Percentiles rank a stretch among this genome's conserved stretches.
Evolutionary conservation across 345 rosid genomes (phyloP).

Genomic region (Aquilaria sinensis): DNA sequence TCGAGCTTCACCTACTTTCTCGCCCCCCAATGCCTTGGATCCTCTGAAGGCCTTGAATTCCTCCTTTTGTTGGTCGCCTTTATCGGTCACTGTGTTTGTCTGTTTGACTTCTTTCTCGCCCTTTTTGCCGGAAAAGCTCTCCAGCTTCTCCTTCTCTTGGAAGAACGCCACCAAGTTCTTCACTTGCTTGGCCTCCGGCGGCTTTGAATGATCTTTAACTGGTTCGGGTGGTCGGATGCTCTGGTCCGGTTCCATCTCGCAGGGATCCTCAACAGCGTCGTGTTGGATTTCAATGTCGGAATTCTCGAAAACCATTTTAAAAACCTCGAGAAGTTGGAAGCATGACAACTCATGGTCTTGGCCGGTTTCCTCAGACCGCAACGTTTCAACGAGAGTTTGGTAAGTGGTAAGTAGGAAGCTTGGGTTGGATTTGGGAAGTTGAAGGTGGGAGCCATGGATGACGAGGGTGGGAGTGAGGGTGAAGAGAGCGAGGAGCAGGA

Average conservation of each 20-base stretch:
- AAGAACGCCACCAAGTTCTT: conserved; percentile 30
- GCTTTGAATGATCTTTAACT: no score
- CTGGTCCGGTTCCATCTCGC: conserved; percentile 20
- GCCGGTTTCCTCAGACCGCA: conserved; percentile 31
- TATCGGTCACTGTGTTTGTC: conserved; percentile 34
- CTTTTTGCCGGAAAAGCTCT: conserved; percentile 19
- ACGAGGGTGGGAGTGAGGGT: conserved; percentile 34
- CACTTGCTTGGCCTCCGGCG: background rate
- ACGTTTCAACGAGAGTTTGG: conserved; percentile 32
- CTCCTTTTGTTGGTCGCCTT: conserved; percentile 28
- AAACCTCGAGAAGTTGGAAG: conserved; percentile 51
- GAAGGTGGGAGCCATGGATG: conserved; percentile 9
- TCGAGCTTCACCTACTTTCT: conserved; percentile 15
- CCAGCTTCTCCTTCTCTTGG: conserved; percentile 29
- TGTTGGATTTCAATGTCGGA: conserved; percentile 26
- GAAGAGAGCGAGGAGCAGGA: conserved; percentile 55
- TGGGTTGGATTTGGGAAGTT: conserved; percentile 29
- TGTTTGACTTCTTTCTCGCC: conserved; percentile 44
- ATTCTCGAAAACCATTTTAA: conserved; percentile 54
- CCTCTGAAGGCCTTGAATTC: conserved; percentile 27
- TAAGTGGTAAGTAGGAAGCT: conserved; percentile 32
- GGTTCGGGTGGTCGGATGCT: no score
- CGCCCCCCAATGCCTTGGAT: conserved; percentile 36
- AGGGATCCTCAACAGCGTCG: conserved; percentile 14
- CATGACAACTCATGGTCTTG: conserved; percentile 20